Base-by-base conservation (phyloP, 345 rosid species). In the Syzygium grande region DNA sequence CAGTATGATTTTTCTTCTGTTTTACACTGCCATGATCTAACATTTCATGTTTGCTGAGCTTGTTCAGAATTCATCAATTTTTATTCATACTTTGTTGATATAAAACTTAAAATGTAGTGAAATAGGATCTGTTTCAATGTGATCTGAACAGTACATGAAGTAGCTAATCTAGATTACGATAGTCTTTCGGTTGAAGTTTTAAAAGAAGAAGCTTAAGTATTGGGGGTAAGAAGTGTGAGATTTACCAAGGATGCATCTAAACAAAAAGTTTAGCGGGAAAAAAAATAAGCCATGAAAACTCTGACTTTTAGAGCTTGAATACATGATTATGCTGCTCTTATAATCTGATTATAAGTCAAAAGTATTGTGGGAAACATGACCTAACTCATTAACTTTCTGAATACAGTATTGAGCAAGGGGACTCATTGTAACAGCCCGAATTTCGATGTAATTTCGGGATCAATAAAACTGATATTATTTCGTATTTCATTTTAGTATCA, bases 11-110 rank as follows among this genome's bases (percentile, higher is more conserved):
- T 56, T 56, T 55, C 27, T 12, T 21, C 0, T 55, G 59, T 8
- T 1, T 55, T 23, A 8, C 0, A 27, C 14, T 0, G 5, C 0
- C 1, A 56, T 56, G 63, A 23, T 56, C n/a, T 53, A 53, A 53
- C 55, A 23, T 56, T 23, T 23, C 63, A 4, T 56, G n/a, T 27
- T 56, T 56, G n/a, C 63, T 56, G 21, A 56, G 63, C 63, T 56
- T 10, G 63, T 0, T 56, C 27, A 56, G 27, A 56, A 23, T 22
- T 56, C 63, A 56, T 22, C 0, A 56, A 23, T 22, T 56, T 16
- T 53, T 53, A 1, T 15, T 53, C 63, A 0, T 23, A 23, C 63
- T 56, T 56, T 23, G 63, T 23, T 56, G 61, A 56, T 3, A 56
- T 8, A 1, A 56, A 56, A 22, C n/a, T 56, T 56, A 2, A 9